Base-by-base conservation (phyloP, 148 eudicot species). In the Persicaria maculosa region DNA sequence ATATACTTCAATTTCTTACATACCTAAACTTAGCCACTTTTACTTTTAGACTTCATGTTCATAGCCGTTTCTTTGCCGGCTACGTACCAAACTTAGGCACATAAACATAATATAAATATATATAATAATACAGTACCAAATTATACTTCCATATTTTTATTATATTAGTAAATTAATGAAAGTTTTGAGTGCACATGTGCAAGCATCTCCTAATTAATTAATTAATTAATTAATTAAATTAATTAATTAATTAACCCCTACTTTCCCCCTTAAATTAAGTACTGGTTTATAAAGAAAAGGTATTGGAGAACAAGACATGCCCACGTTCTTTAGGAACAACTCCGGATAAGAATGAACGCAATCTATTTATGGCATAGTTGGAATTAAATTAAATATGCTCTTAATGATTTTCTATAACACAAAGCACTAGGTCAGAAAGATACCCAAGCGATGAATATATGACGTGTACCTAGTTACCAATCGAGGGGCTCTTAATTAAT, bases 11-110 rank as follows among this genome's bases (percentile, higher is more conserved):
- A 6, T 65, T 65, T 65, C 46, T 36, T 65, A n/a, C 15, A 11
- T 40, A 65, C 15, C 46, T 17, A 25, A 65, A 15, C 8, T 6
- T 19, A 12, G 14, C 14, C 40, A 19, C 19, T 4, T 36, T 40
- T 20, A 4, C 11, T 43, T 62, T 46, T 16, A 45, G 50, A 44
- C 59, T 72, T 62, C 81, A 81, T 72, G 71, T 61, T 75, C 48
- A 31, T 31, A 68, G 79, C 79, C 65, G 86, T 50, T 50, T 75
- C 77, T 75, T 65, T 78, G 81, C 80, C 77, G 74, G 76, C 47
- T 57, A 61, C 70, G 8, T 14, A 65, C 47, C 45, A 20, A 9
- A 20, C 14, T 25, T 14, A 65, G 1, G 11, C 36, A 36, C 12
- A 48, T 12, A 19, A 55, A n/a, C 7, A 55, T 20, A 4, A 12